phyloP scores from a whole-genome alignment of 352 stramenopile species.

The Elongisporangium anandrum region DNA sequence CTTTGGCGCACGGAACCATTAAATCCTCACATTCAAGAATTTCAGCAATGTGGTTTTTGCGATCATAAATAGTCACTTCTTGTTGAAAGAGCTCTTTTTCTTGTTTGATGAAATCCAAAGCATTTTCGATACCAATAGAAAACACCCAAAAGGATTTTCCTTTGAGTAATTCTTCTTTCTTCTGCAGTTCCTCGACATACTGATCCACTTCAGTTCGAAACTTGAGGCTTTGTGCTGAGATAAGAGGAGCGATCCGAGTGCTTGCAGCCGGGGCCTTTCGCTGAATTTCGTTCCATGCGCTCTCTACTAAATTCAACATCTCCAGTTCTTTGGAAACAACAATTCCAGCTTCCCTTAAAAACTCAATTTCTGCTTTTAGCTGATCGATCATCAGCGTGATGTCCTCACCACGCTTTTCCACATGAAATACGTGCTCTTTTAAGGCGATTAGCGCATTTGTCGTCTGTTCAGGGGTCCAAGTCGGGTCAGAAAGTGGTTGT shows the following conservation, averaged over 20 bases:
- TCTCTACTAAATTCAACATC: constrained; percentile 43
- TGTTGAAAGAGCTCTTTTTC: constrained; percentile 29
- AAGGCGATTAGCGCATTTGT: constrained; percentile 63
- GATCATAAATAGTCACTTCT: constrained; percentile 30
- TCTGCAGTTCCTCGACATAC: constrained; percentile 80
- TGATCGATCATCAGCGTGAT: constrained; percentile 65
- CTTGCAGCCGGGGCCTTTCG: constrained; percentile 61
- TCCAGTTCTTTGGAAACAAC: constrained; percentile 52
- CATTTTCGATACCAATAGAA: constrained; percentile 31
- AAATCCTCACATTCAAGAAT: constrained; percentile 92
- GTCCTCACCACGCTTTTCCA: constrained; percentile 67
- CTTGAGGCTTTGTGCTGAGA: constrained; percentile 52
- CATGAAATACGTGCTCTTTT: constrained; percentile 75
- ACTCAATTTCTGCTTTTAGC: constrained; percentile 56
- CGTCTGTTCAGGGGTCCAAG: constrained; percentile 52
- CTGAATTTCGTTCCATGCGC: constrained; percentile 58
- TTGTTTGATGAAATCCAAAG: constrained; percentile 35
- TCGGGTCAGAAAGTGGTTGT: constrained; percentile 53
- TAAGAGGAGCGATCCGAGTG: constrained; percentile 57
- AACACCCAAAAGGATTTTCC: constrained; percentile 63
- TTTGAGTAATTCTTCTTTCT: constrained; percentile 48
- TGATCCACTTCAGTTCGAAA: constrained; percentile 70
- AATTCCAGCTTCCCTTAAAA: constrained; percentile 59
- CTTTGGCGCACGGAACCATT: constrained; percentile 74
- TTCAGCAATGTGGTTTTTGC: constrained; percentile 85